Base-by-base conservation (phyloP, 352 stramenopile species). In the Phytophthora nicotianae region DNA sequence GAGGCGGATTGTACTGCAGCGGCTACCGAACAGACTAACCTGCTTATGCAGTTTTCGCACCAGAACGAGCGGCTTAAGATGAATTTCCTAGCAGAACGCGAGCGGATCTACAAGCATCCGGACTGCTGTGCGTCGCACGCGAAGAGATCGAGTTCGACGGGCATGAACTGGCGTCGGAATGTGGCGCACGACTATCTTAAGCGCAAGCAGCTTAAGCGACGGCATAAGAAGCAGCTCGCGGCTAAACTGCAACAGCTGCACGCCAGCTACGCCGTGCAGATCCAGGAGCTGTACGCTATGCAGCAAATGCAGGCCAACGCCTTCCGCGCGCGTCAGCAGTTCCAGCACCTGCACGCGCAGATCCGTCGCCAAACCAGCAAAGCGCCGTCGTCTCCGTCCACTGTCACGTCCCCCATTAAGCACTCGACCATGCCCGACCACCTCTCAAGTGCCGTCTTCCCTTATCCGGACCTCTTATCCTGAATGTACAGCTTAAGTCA, bases 141-240 rank as follows among this genome's bases (percentile, higher is more conserved):
- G 8, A 80, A 75, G 50, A 79, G 65, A 29, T 58, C 46, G 14
- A 35, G 19, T 13, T 58, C 50, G 17, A 47, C 35, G 5, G 53
- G 52, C 9, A 54, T 70, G 19, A 87, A 88, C 68, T 93, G 80
- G 77, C 74, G 75, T 26, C 83, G 75, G 29, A 62, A 53, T 26
- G 72, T 88, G 14, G 72, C 68, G 24, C 68, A 72, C 47, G 69
- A 88, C 40, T 90, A 81, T 27, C 62, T 70, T 43, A 84, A 84
- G 56, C 75, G 74, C 58, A 90, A 91, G 50, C 79, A 93, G 42
- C 71, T 92, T 45, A 88, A 90, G 50, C 79, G 81, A 33, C 81
- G 82, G 0, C 74, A 89, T 26, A 91, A 89, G 55, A 88, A 90
- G 50, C 79, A 83, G 38, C 68, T 91, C 19, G 74, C 65, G 20